Evolutionary conservation across 140 eudicot genomes (phyloP).

Genomic region (Anethum foeniculum): DNA sequence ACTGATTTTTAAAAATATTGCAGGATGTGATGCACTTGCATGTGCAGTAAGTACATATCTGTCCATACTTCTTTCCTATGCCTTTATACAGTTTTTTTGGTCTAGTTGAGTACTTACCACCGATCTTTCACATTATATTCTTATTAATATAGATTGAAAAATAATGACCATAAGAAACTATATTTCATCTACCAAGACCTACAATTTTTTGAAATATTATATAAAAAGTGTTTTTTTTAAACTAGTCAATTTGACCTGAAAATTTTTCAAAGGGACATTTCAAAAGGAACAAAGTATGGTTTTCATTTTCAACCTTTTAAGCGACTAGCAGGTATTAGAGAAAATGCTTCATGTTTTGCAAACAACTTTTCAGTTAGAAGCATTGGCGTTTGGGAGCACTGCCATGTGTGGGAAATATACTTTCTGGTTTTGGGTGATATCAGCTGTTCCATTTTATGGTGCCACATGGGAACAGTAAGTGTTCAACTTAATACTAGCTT

Average conservation of each 20-base stretch:
- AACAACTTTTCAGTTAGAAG: constrained; percentile 56
- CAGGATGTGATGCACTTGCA: constrained; percentile 97
- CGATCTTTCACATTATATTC: constrained; percentile 32
- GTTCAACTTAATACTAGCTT: neutral
- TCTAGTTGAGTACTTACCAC: neutral
- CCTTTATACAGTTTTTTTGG: neutral
- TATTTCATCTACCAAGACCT: neutral
- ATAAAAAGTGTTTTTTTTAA: neutral
- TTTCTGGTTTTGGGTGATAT: constrained; percentile 93
- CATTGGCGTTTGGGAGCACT: constrained; percentile 93
- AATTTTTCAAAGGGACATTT: neutral
- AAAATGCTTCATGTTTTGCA: constrained; percentile 3
- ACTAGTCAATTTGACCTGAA: neutral
- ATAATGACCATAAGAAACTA: neutral
- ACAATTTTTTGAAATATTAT: neutral
- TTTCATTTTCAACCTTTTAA: neutral
- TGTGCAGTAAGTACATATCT: constrained; percentile 68
- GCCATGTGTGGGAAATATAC: constrained; percentile 84
- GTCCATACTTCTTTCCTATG: neutral
- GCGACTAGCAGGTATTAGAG: neutral
- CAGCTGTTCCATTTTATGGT: constrained; percentile 88
- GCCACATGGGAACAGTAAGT: constrained; percentile 99
- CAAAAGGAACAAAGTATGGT: neutral
- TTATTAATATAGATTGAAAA: constrained; percentile 11
- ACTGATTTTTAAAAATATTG: constrained; percentile 14